Conservation (phyloP, 768 basidiomycete species). For the Guyanaporus albipodus region DNA sequence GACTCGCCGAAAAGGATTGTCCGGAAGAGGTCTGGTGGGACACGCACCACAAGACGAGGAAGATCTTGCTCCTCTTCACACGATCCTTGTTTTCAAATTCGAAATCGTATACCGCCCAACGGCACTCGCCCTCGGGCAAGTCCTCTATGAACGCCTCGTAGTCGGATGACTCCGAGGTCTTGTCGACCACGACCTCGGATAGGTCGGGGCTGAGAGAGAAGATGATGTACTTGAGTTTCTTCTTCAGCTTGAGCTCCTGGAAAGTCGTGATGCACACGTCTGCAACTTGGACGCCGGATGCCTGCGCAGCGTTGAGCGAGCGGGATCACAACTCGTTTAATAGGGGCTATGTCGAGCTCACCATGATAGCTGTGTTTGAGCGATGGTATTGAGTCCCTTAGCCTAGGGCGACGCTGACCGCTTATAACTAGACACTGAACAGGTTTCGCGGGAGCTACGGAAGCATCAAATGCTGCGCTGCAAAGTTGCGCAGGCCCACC, state of each 20-base stretch:
- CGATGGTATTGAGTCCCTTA: conserved; percentile 6
- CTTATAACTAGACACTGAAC: conserved; percentile 12
- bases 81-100: conserved; percentile 70
- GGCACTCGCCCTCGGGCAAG: conserved; percentile 70
- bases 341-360: conserved; percentile 11
- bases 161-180: conserved; percentile 44
- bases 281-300: conserved; percentile 46
- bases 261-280: conserved; percentile 41
- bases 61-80: conserved; percentile 74
- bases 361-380: conserved; percentile 18
- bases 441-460: not conserved
- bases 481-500: not conserved
- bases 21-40: not conserved
- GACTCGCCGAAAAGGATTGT: not conserved
- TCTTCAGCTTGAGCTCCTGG: conserved; percentile 21
- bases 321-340: not conserved
- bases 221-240: conserved; percentile 80
- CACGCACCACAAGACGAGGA: conserved; percentile 75
- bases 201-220: conserved; percentile 58
- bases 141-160: conserved; percentile 75
- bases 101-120: conserved; percentile 94
- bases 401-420: conserved; percentile 5
- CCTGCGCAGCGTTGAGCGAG: conserved; percentile 9
- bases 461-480: conserved; percentile 8
- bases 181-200: conserved; percentile 76